Evolutionary conservation across 192 early-diverging fungal species (phyloP).

Genomic region (Geranomyces variabilis): DNA sequence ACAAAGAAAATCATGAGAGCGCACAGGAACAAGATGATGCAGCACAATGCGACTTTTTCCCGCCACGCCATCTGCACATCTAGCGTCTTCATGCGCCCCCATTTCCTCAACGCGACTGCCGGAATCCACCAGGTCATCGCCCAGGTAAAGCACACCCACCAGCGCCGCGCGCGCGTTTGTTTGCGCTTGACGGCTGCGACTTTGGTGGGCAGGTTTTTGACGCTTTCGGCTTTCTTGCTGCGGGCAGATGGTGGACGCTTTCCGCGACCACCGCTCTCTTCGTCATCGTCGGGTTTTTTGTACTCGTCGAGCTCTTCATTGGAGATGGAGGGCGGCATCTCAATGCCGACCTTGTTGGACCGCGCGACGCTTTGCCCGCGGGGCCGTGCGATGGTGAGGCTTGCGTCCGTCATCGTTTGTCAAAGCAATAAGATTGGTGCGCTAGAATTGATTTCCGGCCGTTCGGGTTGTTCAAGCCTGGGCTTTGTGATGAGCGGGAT

Average conservation of each 20-base stretch:
- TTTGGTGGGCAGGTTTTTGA: constrained; percentile 2
- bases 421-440: too few species aligned
- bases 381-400: background rate
- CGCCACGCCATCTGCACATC: constrained; percentile 94
- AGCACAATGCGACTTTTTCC: constrained; percentile 92
- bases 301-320: background rate
- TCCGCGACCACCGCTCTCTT: constrained; percentile 1
- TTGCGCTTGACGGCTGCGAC: constrained; percentile 41
- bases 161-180: constrained; percentile 57
- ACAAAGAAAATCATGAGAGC: constrained; percentile 81
- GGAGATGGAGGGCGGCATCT: constrained; percentile 12
- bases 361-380: constrained; percentile 5
- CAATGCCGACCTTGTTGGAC: constrained; percentile 23
- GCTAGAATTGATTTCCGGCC: too few species aligned
- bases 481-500: too few species aligned
- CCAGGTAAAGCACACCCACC: constrained; percentile 85
- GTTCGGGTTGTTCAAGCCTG: too few species aligned
- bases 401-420: constrained; percentile 2
- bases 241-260: background rate
- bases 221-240: constrained; percentile 21
- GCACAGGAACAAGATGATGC: constrained; percentile 81
- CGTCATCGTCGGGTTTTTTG: constrained; percentile 16
- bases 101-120: constrained; percentile 60
- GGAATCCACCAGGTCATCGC: constrained; percentile 84
- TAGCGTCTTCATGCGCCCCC: constrained; percentile 72